phyloP scores from a whole-genome alignment of 2,329 filamentous ascomycete genomes.

The Akanthomyces lecanii region DNA sequence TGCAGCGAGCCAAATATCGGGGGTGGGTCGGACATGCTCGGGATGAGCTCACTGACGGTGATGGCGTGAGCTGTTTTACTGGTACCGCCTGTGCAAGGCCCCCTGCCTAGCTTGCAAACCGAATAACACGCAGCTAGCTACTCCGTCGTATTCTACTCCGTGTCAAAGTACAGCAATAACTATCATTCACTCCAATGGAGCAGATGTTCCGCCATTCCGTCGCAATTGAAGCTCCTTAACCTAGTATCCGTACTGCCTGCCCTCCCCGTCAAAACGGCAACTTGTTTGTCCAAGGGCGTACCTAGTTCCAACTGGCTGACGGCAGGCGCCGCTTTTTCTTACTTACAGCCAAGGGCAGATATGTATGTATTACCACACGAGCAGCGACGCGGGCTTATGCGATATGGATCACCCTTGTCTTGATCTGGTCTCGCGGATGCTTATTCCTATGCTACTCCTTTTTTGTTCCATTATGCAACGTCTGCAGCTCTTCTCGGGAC shows the following conservation, averaged over 20 bases:
- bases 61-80: conserved; percentile 15
- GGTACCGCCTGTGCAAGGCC: neutral
- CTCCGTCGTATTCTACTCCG: neutral
- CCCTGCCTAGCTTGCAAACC: neutral
- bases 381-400: conserved; percentile 6
- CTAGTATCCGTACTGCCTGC: neutral
- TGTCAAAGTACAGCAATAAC: neutral
- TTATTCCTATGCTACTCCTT: neutral
- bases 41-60: conserved; percentile 5
- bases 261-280: neutral
- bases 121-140: neutral
- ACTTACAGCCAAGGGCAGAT: conserved; percentile 6
- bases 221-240: neutral
- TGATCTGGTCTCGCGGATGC: neutral
- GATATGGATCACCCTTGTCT: neutral
- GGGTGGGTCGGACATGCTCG: conserved; percentile 17
- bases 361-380: conserved; percentile 6
- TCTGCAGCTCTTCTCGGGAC: neutral
- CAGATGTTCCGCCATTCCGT: neutral
- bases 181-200: neutral
- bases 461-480: neutral
- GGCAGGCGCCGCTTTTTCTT: conserved; percentile 16
- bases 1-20: conserved; percentile 16
- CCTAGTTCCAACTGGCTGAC: conserved; percentile 11
- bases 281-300: neutral